Percentiles rank a stretch among this genome's conserved stretches.
phyloP scores from a whole-genome alignment of 495 filamentous ascomycete genomes.

The Penicillium pancosmium region DNA sequence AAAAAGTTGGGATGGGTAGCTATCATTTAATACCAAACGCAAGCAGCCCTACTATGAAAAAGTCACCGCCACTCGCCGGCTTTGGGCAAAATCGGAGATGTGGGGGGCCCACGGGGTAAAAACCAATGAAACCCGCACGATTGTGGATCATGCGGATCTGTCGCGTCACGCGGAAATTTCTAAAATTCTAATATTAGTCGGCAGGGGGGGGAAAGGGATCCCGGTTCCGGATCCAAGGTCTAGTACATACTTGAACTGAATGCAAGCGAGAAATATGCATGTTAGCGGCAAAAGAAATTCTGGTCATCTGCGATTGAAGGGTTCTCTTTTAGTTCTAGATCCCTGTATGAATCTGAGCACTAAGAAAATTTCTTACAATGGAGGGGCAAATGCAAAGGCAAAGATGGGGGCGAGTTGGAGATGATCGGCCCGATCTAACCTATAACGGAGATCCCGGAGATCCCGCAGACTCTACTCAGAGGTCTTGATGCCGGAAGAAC shows the following conservation, averaged over 20 bases:
- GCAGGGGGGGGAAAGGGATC: background rate
- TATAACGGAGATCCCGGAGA: constrained; percentile 4
- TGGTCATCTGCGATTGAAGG: background rate
- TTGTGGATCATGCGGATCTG: constrained; percentile 2
- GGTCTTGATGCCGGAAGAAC: constrained; percentile 2
- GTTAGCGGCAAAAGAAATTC: background rate
- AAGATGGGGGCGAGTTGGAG: background rate
- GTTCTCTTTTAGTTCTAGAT: background rate
- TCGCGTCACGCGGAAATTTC: constrained; percentile 6
- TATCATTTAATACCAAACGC: background rate
- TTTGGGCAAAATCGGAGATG: constrained; percentile 2
- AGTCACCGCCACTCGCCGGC: constrained; percentile 6
- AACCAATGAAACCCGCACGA: constrained; percentile 5
- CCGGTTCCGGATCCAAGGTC: background rate
- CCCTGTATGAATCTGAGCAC: background rate
- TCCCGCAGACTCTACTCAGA: background rate
- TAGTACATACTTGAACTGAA: background rate
- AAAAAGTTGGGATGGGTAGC: background rate
- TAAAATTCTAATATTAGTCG: constrained; percentile 7
- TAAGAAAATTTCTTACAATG: background rate
- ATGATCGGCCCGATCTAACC: constrained; percentile 5
- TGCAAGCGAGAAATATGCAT: constrained; percentile 1
- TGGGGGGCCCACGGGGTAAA: constrained; percentile 2
- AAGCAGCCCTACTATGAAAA: constrained; percentile 3
- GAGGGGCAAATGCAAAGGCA: background rate